Conservation (phyloP, 176 grass and related monocot species). For the Poa annua region DNA sequence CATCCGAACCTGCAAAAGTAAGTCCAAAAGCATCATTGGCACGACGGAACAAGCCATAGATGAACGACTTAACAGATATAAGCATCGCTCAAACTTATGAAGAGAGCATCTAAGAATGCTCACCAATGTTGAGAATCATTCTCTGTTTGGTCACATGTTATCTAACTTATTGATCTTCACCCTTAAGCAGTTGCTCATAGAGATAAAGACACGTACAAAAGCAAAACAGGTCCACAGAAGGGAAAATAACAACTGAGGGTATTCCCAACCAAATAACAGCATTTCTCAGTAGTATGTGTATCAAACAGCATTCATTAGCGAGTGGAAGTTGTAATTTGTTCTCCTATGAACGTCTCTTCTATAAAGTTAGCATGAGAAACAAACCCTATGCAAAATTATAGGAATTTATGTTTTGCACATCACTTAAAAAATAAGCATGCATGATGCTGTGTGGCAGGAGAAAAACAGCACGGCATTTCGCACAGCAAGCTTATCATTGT, state of each 20-base stretch:
- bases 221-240: neutral
- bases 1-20: conserved; percentile 76
- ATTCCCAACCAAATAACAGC: neutral
- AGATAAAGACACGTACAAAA: neutral
- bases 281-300: neutral
- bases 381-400: conserved; percentile 2
- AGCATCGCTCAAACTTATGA: neutral
- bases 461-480: neutral
- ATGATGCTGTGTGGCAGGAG: neutral
- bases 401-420: neutral
- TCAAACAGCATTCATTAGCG: neutral
- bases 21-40: conserved; percentile 35
- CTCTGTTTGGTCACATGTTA: neutral
- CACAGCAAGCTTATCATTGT: neutral
- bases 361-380: conserved; percentile 7
- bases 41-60: conserved; percentile 11
- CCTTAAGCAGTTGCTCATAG: neutral
- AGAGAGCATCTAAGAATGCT: conserved; percentile 7
- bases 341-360: neutral
- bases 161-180: conserved; percentile 1
- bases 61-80: neutral
- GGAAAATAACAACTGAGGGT: neutral
- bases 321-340: conserved; percentile 3
- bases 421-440: neutral
- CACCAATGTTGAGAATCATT: neutral